Evolutionary conservation across 1,284 basidiomycete species (phyloP).

Genomic region (Ceratobasidium sp.): DNA sequence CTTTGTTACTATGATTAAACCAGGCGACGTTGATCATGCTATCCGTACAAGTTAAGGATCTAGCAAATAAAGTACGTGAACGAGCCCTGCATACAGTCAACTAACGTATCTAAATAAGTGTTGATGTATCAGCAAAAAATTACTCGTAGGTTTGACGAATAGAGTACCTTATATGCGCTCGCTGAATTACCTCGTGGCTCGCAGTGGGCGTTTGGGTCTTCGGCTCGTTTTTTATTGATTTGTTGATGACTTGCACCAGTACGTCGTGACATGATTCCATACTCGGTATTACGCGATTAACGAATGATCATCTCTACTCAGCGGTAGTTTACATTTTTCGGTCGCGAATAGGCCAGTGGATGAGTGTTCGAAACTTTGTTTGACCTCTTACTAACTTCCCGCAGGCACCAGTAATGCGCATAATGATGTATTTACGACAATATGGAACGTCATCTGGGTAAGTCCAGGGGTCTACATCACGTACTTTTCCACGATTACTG

Average conservation of each 20-base stretch:
- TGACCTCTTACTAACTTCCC: not conserved
- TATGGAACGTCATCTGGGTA: conserved; percentile 28
- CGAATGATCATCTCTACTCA: not conserved
- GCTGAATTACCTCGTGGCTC: not conserved
- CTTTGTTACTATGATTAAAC: not conserved
- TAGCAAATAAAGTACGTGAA: not conserved
- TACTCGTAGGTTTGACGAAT: not conserved
- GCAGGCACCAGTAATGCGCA: not conserved
- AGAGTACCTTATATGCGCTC: not conserved
- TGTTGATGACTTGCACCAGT: conserved; percentile 26
- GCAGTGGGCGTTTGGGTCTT: conserved; percentile 22
- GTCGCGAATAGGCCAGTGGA: not conserved
- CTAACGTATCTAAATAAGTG: not conserved
- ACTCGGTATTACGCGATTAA: not conserved
- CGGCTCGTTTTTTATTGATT: conserved; percentile 10
- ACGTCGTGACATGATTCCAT: not conserved
- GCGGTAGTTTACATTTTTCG: conserved; percentile 1
- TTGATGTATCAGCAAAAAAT: too few relatives aligned
- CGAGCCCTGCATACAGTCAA: not conserved
- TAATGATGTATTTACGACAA: conserved; percentile 4
- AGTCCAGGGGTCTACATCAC: not conserved
- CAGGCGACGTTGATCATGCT: not conserved
- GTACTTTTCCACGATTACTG: too few relatives aligned
- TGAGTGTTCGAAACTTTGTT: not conserved
- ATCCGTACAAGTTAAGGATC: not conserved